Base-by-base conservation (phyloP, 1,284 basidiomycete species). In the Ganoderma sinense region DNA sequence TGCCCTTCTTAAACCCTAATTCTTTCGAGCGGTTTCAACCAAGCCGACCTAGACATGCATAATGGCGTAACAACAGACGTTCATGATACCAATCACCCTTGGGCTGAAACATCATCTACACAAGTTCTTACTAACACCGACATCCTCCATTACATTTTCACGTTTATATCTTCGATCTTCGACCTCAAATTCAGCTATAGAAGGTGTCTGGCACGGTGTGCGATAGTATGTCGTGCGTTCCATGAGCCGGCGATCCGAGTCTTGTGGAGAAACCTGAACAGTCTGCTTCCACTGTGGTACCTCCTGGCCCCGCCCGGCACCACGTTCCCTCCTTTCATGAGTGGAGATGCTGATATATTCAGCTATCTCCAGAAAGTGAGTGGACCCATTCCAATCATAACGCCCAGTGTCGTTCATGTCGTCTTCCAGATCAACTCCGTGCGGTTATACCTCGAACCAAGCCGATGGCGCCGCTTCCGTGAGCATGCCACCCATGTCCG, bases 191-290 rank as follows among this genome's bases (percentile, higher is more conserved):
- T 2, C 26, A 4, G 26, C 5, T 11, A 55, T 26, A 2, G 26
- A 3, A 14, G 36, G 7, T 36, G 29, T 29, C 5, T 55, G n/a
- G 18, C 45, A 20, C 45, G 20, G 29, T 31, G 51, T 13, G 26
- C 51, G 51, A 13, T 23, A 11, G 64, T 65, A 13, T 65, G 53
- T 43, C 64, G 40, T 20, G 39, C 55, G 7, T 65, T 56, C 26
- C 36, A 29, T 4, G 39, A 43, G 2, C 39, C 64, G 10, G 55
- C 53, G 2, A 23, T 58, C 26, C 64, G 64, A 16, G 39, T 29
- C 7, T 16, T 65, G 2, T 65, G 53, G 64, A 65, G 53, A 29
- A n/a, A 65, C 8, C 23, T 65, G 16, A 29, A 26, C 8, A 23
- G 20, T 5, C 31, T 53, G 4, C 23, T 45, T 20, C 64, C 64